Conservation (phyloP, 768 basidiomycete species). For the Porpolomopsis calyptriformis region DNA sequence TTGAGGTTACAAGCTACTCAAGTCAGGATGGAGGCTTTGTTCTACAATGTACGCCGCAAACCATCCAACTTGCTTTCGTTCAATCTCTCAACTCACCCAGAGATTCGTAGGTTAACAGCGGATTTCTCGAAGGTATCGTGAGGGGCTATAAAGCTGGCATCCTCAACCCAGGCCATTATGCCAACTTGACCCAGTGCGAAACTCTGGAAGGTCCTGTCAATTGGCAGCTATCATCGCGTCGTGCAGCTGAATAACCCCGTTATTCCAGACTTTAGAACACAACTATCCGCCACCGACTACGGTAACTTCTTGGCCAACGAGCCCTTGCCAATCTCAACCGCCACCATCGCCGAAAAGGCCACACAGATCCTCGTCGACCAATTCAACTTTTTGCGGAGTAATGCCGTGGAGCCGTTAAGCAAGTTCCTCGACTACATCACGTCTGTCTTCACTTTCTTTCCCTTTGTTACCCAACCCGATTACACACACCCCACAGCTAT, state of each 20-base stretch:
- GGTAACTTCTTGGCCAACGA: conserved; percentile 98
- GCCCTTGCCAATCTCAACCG: conserved; percentile 83
- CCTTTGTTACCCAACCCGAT: no score
- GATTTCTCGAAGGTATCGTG: conserved; percentile 74
- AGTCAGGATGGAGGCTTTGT: conserved; percentile 65
- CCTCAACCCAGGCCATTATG: conserved; percentile 80
- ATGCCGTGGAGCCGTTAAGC: conserved; percentile 82
- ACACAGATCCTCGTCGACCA: conserved; percentile 93
- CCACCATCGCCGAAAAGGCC: conserved; percentile 94
- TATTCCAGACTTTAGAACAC: conserved; percentile 78
- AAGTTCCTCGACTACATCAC: conserved; percentile 98
- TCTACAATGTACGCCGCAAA: conserved; percentile 62
- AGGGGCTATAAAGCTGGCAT: conserved; percentile 93
- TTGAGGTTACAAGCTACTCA: background rate
- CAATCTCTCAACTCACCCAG: conserved; percentile 19
- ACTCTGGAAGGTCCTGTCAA: conserved; percentile 74
- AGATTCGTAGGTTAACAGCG: conserved; percentile 46
- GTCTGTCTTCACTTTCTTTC: conserved; percentile 38
- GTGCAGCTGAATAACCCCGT: background rate
- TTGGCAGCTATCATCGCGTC: conserved; percentile 5
- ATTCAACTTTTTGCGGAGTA: conserved; percentile 87
- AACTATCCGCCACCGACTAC: conserved; percentile 93
- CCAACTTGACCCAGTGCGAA: conserved; percentile 94
- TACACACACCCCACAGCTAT: conserved; percentile 72
- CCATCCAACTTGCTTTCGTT: background rate